Evolutionary conservation across 345 rosid genomes (phyloP), one percentile per base, ranked within the genome.

Genomic region (Toxicodendron radicans): DNA sequence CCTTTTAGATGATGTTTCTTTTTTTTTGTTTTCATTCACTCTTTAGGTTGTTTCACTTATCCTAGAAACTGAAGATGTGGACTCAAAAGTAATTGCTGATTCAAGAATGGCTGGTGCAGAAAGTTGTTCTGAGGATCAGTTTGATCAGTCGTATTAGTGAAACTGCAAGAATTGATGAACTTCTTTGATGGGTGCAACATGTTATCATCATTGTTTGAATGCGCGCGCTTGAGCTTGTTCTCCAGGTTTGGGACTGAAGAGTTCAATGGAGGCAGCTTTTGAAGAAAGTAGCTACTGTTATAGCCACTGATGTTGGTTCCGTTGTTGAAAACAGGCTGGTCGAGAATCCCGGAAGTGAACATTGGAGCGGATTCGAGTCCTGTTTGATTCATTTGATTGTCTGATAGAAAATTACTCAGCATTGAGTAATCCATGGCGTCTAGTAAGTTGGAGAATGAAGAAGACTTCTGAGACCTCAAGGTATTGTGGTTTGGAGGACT

Each of bases 371-470:
- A 82, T 1, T 84, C 88, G 10, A 80, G 72, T 23, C 81, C 91
- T 1, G 65, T 33, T 13, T 80, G 58, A 38, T 67, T 78, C 35
- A 75, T 79, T 12, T 72, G 87, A 61, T 78, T 87, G 56, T 95
- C 99, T 8, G 85, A 75, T 0, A 92, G 80, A 60, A 92, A 62
- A 63, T 81, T 90, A 35, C 87, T 75, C 51, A 90, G 80, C 60
- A 93, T 17, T 10, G 92, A 75, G 80, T 84, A 88, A 83, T 95
- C 99, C 85, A 82, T 70, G 58, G 93, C 88, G 35, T 95, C 98
- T 1, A 95, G 21, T 59, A 93, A 74, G 85, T 89, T 91, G 20
- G 98, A 87, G 84, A 93, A 88, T 10, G 97, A 93, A 21, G 85
- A 80, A 9, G 94, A 91, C 65, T 86, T 90, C 58, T 91, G 98